Evolutionary conservation across 1,139 yeast genomes (phyloP).

Genomic region (Taphrina betulina): DNA sequence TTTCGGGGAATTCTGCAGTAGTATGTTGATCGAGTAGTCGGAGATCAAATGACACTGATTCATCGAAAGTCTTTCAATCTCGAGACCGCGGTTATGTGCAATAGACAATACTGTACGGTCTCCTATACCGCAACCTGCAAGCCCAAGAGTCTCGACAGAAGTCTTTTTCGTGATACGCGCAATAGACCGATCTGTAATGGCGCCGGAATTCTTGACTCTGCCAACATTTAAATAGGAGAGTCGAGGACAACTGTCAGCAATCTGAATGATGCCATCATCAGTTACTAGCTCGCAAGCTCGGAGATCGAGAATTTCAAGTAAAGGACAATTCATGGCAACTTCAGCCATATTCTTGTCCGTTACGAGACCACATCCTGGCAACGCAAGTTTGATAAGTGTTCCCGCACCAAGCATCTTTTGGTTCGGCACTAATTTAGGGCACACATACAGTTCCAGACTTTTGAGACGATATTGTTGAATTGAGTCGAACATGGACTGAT

Average conservation of each 20-base stretch:
- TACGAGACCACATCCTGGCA: conserved; percentile 69
- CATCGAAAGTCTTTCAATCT: conserved; percentile 66
- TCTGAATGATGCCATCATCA: conserved; percentile 68
- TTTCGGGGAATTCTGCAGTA: conserved; percentile 59
- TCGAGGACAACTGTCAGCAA: conserved; percentile 60
- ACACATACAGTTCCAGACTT: conserved; percentile 79
- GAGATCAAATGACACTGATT: conserved; percentile 71
- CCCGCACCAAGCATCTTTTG: conserved; percentile 48
- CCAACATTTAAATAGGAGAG: conserved; percentile 70
- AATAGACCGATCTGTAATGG: conserved; percentile 70
- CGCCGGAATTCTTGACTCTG: conserved; percentile 65
- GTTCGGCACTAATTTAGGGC: conserved; percentile 68
- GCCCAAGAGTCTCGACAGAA: conserved; percentile 67
- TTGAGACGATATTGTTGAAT: conserved; percentile 46
- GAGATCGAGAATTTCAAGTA: conserved; percentile 64
- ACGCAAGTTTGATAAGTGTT: conserved; percentile 56
- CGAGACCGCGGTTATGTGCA: conserved; percentile 58
- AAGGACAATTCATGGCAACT: conserved; percentile 59
- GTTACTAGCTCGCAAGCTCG: conserved; percentile 80
- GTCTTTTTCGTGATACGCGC: conserved; percentile 57
- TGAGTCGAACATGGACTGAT: conserved; percentile 11
- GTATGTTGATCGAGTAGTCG: conserved; percentile 64
- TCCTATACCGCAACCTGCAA: conserved; percentile 81
- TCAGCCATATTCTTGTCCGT: conserved; percentile 59
- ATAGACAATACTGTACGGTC: conserved; percentile 81